Evolutionary conservation across 805 yeast species (phyloP), one percentile per base, ranked within the genome.

Genomic region (Pichia californica): DNA sequence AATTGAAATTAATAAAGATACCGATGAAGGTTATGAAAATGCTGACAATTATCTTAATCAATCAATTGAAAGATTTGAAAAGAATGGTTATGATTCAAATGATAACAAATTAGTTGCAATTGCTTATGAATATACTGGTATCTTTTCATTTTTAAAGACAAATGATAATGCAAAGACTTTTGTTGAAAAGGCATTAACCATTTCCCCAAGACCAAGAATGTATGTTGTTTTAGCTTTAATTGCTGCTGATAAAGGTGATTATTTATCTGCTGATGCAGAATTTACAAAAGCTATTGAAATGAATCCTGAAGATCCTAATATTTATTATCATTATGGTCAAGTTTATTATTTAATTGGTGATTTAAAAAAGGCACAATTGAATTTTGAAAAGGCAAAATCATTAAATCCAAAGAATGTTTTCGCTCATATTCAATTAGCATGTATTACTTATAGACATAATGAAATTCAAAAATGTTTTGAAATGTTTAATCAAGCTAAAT

Each of bases 291-390:
- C 97, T 18, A 70, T 79, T 47, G 68, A 71, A 47, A 59, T 83
- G 49, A 81, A 86, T 58, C 78, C 91, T 39, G 67, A 76, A 20
- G 77, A 80, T 57, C 80, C 93, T 28, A 96, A 93, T 59, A 77
- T 83, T 52, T 86, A 81, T 71, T 93, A 93, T 72, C 99, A 93
- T 68, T 80, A 83, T 62, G 99, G 95, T 54, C 99, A 93, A 76
- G 74, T 89, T 61, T 77, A 75, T 63, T 91, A 89, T 69, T 70
- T 93, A 57, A 78, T 86, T 49, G 82, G 81, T 49, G 85, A 87
- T 48, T 77, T 84, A 57, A 68, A 66, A 31, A 71, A 78, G 51
- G 97, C 99, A 30, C 75, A 79, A 57, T 68, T 62, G 32, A 79
- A 85, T 67, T 93, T 88, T 61, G 74, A 74, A 55, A 82, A 80